Base-by-base conservation (phyloP, 2,329 filamentous ascomycete species). In the Xylariaceae sp. region DNA sequence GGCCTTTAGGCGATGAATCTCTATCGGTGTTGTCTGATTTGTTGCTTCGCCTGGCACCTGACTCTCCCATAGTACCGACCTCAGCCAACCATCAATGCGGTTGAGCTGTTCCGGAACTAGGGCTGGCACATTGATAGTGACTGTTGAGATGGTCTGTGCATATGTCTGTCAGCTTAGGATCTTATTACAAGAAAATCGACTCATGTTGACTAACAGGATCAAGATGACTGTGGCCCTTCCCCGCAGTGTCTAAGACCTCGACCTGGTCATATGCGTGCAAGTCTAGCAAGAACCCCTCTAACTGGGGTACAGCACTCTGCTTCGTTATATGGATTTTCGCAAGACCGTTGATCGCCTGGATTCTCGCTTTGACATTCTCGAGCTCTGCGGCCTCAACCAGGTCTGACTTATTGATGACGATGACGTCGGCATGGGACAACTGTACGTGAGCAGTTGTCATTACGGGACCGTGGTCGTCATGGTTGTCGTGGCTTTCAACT, bases 371-470 rank as follows among this genome's bases (percentile, higher is more conserved):
- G 7, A 97, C 90, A 0, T 70, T 74, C n/a, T 84, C 74, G 1
- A 98, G 81, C 66, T 96, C 86, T 6, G 82, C 76, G 1, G 81
- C 71, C 5, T 81, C 84, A 2, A 98, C 92, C 2, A 97, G 79
- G 70, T 99, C 95, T 2, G 88, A 81, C 73, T 99, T 99, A 77
- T 99, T 99, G 65, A 99, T 85, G 40, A 99, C 85, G 44, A 99
- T 84, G 7, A 98, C 91, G 74, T 99, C 95, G 6, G 95, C 95
- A 68, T 99, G 93, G 1, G 92, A 97, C 57, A 99, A 96, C 69
- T 99, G 95, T 46, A 98, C 82, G 73, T 99, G 95, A 0, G 95
- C 95, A 2, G 91, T 96, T 0, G 93, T 97, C 74, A 97, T 84
- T 7, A 92, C 75, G 0, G 89, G 87, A 0, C 88, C 87, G 46